Percentiles rank a stretch among this genome's conserved stretches.
Evolutionary conservation across 345 rosid species (phyloP).

Genomic region (Brassica incana): DNA sequence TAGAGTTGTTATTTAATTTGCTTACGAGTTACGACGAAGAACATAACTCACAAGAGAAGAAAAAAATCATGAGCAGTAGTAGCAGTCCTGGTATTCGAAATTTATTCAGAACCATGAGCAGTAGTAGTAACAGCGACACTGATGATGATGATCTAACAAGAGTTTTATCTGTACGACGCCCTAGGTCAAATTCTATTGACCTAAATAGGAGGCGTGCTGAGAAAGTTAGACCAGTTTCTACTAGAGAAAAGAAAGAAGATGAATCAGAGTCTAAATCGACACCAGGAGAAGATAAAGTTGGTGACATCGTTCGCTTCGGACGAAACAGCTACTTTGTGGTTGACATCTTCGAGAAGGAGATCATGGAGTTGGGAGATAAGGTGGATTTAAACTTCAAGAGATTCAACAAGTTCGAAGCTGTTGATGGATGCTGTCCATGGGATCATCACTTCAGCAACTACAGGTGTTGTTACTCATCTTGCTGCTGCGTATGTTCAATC

Average conservation of each 20-base stretch:
- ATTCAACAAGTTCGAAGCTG: slow-evolving; percentile 24
- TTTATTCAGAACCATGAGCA: slow-evolving; percentile 4
- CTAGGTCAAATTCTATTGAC: not conserved
- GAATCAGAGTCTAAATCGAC: not conserved
- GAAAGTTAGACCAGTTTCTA: slow-evolving; percentile 18
- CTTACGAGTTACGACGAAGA: not conserved
- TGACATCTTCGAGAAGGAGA: slow-evolving; percentile 37
- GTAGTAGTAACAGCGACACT: slow-evolving; percentile 2
- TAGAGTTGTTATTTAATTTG: not conserved
- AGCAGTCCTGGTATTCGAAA: not conserved
- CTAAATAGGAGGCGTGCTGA: slow-evolving; percentile 17
- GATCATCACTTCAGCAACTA: slow-evolving; percentile 26
- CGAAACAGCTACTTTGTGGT: slow-evolving; percentile 11
- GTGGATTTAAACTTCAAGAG: slow-evolving; percentile 30
- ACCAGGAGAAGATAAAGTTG: slow-evolving; percentile 29
- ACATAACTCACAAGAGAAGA: not conserved
- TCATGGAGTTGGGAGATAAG: slow-evolving; percentile 36
- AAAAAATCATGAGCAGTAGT: slow-evolving; percentile 9
- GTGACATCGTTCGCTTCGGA: slow-evolving; percentile 26
- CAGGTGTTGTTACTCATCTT: slow-evolving; percentile 18
- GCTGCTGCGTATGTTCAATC: not conserved
- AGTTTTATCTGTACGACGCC: not conserved
- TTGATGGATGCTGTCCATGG: slow-evolving; percentile 20
- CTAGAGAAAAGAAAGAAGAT: slow-evolving; percentile 3
- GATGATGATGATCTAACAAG: slow-evolving; percentile 20